Base-by-base conservation (phyloP, 164 flowering plant genomes). In the Saururus chinensis region DNA sequence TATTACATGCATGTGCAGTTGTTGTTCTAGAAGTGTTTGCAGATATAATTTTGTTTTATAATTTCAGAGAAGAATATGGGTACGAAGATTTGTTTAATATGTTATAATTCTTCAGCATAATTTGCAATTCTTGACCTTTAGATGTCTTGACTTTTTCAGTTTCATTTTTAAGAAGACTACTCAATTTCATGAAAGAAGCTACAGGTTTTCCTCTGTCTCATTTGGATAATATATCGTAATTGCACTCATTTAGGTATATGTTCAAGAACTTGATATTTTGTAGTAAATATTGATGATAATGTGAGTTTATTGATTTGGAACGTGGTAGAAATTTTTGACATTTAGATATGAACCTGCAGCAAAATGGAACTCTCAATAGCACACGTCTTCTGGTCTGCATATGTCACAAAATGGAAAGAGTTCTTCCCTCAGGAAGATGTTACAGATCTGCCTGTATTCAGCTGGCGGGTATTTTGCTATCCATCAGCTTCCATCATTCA, bases 401-500 rank as follows among this genome's bases (percentile, higher is more conserved):
- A 88, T 62, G 79, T 75, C 19, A 75, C 71, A 68, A 81, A 80
- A 70, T 88, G 88, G 95, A 79, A 74, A 63, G 79, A 76, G 7
- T 81, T 79, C 71, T 85, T 83, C 65, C 88, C 80, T 1, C 63
- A 68, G n/a, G 79, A 81, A 65, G 80, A 84, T 61, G 70, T 86
- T 70, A 77, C 68, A 74, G 76, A 67, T 58, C 65, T 80, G 14
- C 98, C 96, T 57, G 76, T 76, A 58, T 92, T 92, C 74, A 92
- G 84, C 80, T 96, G 83, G 14, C 81, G 89, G 42, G 87, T 86
- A 22, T 77, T 86, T 35, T 85, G 86, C 75, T 89, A 85, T 70
- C 95, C 98, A 10, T 71, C 92, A 40, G n/a, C 60, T 60, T 62
- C 77, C 61, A 79, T 83, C 64, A 68, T 89, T 72, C 76, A 62